phyloP scores from a whole-genome alignment of 176 grass and related monocot species.

The Alopecurus myosuroides region DNA sequence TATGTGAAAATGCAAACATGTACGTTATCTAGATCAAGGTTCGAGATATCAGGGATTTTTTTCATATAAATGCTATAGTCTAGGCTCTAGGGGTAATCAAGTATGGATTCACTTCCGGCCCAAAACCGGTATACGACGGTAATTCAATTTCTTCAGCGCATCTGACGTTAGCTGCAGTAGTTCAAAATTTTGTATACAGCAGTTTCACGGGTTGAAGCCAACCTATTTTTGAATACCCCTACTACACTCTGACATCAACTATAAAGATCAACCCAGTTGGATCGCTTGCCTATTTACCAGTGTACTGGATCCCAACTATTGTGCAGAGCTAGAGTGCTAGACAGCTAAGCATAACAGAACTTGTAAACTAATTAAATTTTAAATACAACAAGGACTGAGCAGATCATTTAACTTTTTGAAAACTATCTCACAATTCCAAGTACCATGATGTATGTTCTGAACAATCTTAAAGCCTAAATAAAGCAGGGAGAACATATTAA shows the following conservation, averaged over 20 bases:
- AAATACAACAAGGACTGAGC: neutral
- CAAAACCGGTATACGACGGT: neutral
- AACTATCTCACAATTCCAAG: neutral
- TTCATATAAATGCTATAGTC: neutral
- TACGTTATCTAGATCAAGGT: neutral
- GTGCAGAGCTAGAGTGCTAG: neutral
- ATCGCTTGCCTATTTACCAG: neutral
- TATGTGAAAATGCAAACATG: neutral
- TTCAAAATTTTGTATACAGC: too few species aligned
- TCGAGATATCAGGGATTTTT: neutral
- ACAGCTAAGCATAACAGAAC: neutral
- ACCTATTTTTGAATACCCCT: neutral
- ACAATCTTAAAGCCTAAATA: neutral
- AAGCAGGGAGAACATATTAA: neutral
- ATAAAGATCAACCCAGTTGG: neutral
- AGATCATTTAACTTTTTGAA: neutral
- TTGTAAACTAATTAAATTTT: neutral
- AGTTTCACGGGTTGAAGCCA: neutral
- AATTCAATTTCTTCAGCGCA: neutral
- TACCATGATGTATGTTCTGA: neutral
- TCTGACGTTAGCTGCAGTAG: neutral
- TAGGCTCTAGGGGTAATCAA: neutral
- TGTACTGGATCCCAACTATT: neutral
- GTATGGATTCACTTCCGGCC: neutral
- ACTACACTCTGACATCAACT: neutral